A percentile compares a stretch with the other conserved stretches of the same genome.
phyloP scores from a whole-genome alignment of 176 grass and related monocot genomes.

The Zea mays region Zm-B73-REFERENCE-NAM-5.0 NC_050100.1:196227501-196228000 shows the following conservation, averaged over 20 bases:
- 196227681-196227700: not conserved
- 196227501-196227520: conserved; percentile 44
- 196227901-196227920: too few relatives aligned
- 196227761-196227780: not conserved
- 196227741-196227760: too few relatives aligned
- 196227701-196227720: not conserved
- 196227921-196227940: too few relatives aligned
- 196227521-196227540: conserved; percentile 32
- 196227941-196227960: not conserved
- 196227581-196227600: conserved; percentile 57
- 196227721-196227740: too few relatives aligned
- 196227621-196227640: conserved; percentile 39
- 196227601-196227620: conserved; percentile 45
- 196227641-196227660: conserved; percentile 50
- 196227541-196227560: conserved; percentile 15
- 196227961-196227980: not conserved
- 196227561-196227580: not conserved
- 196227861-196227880: not conserved
- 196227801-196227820: not conserved
- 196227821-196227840: not conserved
- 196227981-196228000: conserved; percentile 5
- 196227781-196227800: conserved; percentile 13
- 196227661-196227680: conserved; percentile 26
- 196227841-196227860: not conserved
- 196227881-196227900: not conserved